Conservation (phyloP, 768 basidiomycete species). For the Kwoniella newhampshirensis region DNA sequence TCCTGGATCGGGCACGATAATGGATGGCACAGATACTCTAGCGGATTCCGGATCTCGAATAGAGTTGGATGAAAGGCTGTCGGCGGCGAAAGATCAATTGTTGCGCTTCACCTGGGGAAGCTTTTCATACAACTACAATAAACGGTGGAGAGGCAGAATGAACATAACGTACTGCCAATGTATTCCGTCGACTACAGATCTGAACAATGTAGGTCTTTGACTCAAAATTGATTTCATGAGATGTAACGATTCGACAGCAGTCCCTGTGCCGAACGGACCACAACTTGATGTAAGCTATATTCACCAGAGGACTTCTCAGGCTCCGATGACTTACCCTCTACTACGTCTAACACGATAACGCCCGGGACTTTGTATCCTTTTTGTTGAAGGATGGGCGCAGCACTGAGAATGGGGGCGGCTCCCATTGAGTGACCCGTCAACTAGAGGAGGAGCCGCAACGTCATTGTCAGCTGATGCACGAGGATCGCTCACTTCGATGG, state of each 20-base stretch:
- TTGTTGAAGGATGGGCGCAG: conserved; percentile 67
- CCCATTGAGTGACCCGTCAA: conserved; percentile 97
- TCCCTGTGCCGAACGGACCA: conserved; percentile 58
- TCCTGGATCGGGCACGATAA: conserved; percentile 58
- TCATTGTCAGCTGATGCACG: not conserved
- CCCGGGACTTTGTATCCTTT: conserved; percentile 67
- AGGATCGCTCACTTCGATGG: too few relatives aligned
- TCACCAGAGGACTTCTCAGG: too few relatives aligned
- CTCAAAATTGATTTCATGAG: conserved; percentile 87
- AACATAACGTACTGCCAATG: conserved; percentile 82
- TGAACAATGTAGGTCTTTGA: conserved; percentile 80
- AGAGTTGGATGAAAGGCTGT: conserved; percentile 75
- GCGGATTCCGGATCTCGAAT: conserved; percentile 81
- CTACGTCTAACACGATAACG: conserved; percentile 81
- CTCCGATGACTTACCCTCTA: conserved; percentile 62
- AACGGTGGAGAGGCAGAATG: not conserved
- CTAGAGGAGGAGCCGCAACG: conserved; percentile 47
- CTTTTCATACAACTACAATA: too few relatives aligned
- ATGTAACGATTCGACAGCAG: conserved; percentile 87
- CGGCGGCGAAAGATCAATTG: too few relatives aligned
- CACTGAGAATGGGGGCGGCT: conserved; percentile 77
- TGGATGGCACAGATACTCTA: conserved; percentile 80
- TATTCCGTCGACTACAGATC: conserved; percentile 77
- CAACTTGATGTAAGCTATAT: too few relatives aligned
- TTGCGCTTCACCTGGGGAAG: too few relatives aligned